A percentile compares a stretch with the other conserved stretches of the same genome.
These are phyloP conservation scores for Vitis hybrid DNA, from an alignment of 177 flowering plant species.

Conservation along the genomic window DNA sequence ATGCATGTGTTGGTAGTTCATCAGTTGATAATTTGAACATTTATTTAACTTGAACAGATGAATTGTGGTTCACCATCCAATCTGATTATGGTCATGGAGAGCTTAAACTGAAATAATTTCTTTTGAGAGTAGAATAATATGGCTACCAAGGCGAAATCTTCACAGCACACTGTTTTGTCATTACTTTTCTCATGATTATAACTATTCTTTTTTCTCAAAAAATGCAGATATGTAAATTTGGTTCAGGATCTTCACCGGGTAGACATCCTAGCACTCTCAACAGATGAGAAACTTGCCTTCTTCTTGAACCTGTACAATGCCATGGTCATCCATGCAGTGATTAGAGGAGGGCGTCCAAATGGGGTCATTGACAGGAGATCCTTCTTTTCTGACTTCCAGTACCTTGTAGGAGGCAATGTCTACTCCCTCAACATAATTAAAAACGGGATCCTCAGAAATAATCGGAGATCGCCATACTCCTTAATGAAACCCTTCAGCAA, in stretches of 20 bases:
- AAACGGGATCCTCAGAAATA: conserved; percentile 82
- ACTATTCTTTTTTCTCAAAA: not conserved
- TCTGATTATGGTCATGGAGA: not conserved
- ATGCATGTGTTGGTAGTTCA: too few species aligned
- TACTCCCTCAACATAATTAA: conserved; percentile 63
- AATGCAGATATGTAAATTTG: conserved; percentile 73
- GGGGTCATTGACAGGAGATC: conserved; percentile 74
- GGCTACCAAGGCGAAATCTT: not conserved
- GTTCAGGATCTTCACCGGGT: conserved; percentile 78
- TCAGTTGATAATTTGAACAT: too few species aligned
- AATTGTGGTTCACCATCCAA: too few species aligned
- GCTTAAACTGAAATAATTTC: not conserved
- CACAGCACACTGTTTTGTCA: not conserved
- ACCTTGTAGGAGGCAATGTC: conserved; percentile 78
- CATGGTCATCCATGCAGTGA: conserved; percentile 90
- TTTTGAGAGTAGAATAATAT: too few species aligned
- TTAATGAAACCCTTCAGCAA: conserved; percentile 56
- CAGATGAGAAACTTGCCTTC: conserved; percentile 72
- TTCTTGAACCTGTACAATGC: conserved; percentile 88
- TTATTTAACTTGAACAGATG: too few species aligned
- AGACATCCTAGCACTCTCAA: conserved; percentile 48
- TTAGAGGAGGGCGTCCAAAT: conserved; percentile 75
- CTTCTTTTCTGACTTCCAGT: conserved; percentile 73
- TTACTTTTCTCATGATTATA: not conserved
- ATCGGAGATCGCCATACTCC: conserved; percentile 69